Percentiles rank a stretch among this genome's conserved stretches.
Evolutionary conservation across 768 basidiomycete species (phyloP).

Genomic region (Rhodotorula graminis): DNA sequence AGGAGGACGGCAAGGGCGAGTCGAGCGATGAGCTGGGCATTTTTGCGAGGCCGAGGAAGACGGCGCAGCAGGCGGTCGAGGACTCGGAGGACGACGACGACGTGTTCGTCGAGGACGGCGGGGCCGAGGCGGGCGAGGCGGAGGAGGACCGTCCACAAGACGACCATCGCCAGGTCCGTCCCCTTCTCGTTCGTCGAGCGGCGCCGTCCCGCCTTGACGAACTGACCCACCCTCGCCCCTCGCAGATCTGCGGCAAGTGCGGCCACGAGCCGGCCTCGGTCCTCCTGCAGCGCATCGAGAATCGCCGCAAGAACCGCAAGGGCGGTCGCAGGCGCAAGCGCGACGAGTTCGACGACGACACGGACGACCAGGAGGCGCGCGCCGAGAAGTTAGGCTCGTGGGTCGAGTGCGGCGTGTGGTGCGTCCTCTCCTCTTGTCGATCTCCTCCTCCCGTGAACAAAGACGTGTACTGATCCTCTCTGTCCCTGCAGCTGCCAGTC

Average conservation of each 20-base stretch:
- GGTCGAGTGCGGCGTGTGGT: constrained; percentile 39
- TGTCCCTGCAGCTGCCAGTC: constrained; percentile 20
- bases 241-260: constrained; percentile 21
- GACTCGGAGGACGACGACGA: constrained; percentile 1
- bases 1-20: not conserved
- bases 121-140: not conserved
- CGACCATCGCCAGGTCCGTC: constrained; percentile 9
- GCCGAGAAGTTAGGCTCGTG: constrained; percentile 25
- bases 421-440: no score
- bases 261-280: not conserved
- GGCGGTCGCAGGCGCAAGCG: not conserved
- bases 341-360: constrained; percentile 23
- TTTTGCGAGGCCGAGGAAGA: not conserved
- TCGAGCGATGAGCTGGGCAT: constrained; percentile 17
- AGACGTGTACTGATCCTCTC: no score
- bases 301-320: not conserved
- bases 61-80: not conserved
- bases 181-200: not conserved
- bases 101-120: not conserved
- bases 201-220: accelerated
- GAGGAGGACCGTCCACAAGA: constrained; percentile 11
- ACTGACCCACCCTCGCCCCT: no score
- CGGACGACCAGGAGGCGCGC: constrained; percentile 21
- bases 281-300: not conserved
- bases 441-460: no score